Evolutionary conservation across 805 yeast species (phyloP).

Genomic region (Lachancea thermotolerans): DNA sequence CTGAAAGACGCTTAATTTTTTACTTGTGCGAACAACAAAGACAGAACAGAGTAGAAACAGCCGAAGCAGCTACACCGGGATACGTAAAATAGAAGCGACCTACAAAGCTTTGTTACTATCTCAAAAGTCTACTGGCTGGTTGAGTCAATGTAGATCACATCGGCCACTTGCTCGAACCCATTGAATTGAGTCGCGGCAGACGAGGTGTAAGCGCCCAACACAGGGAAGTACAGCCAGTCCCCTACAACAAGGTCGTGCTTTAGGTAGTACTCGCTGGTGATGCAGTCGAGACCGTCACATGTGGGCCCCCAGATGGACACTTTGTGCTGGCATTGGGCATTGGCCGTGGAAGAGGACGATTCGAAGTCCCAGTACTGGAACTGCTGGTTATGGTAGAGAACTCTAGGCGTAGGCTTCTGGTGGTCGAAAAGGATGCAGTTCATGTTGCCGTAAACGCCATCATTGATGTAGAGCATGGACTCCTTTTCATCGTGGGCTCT

Average conservation of each 20-base stretch:
- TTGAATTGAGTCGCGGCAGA: conserved; percentile 91
- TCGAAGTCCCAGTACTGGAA: conserved; percentile 37
- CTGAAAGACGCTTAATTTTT: neutral
- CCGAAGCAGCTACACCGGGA: neutral
- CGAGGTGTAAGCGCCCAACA: conserved; percentile 86
- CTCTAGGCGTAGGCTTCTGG: conserved; percentile 66
- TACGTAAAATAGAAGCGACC: too few species aligned
- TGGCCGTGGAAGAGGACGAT: conserved; percentile 15
- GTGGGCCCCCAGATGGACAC: conserved; percentile 97
- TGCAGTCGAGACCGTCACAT: conserved; percentile 92
- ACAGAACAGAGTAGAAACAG: neutral
- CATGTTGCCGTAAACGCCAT: conserved; percentile 93
- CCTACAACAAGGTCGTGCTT: conserved; percentile 65
- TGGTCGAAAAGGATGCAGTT: conserved; percentile 92
- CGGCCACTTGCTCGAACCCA: conserved; percentile 64
- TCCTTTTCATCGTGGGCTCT: conserved; percentile 39
- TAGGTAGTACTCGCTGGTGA: conserved; percentile 46
- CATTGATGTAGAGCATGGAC: conserved; percentile 82
- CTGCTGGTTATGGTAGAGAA: conserved; percentile 49
- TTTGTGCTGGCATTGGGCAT: conserved; percentile 21
- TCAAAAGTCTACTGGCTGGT: conserved; percentile 6
- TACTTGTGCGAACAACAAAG: neutral
- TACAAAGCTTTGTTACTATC: too few species aligned
- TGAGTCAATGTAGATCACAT: conserved; percentile 58
- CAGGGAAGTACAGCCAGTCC: conserved; percentile 84